Conservation (phyloP, 1,284 basidiomycete genomes). For the Trametes sp. region DNA sequence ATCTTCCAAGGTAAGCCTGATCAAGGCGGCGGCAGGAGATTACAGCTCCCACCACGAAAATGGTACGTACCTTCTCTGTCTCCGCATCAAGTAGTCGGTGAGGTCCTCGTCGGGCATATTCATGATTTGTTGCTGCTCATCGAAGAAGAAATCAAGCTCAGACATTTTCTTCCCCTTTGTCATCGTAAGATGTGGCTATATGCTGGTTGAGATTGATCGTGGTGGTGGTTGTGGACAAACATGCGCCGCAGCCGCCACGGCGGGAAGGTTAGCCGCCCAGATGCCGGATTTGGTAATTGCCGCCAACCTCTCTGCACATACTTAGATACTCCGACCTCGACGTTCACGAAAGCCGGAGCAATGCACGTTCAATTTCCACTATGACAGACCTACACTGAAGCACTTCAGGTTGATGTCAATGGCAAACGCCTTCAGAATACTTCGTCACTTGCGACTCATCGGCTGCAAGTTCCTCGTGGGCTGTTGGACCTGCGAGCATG, state of each 20-base stretch:
- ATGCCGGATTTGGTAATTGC: background rate
- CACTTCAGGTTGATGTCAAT: too few relatives aligned
- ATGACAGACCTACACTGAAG: too few relatives aligned
- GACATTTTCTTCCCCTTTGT: conserved; percentile 1
- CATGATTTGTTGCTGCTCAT: conserved; percentile 61
- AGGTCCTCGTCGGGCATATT: conserved; percentile 57
- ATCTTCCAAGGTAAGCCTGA: background rate
- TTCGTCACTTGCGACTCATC: too few relatives aligned
- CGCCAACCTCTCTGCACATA: background rate
- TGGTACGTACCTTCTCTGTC: conserved; percentile 27
- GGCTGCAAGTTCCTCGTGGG: too few relatives aligned
- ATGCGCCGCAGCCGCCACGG: background rate
- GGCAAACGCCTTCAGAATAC: too few relatives aligned
- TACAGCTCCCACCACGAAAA: too few relatives aligned
- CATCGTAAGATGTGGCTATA: background rate
- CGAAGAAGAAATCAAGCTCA: conserved; percentile 53
- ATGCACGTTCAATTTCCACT: too few relatives aligned
- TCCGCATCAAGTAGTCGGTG: conserved; percentile 42
- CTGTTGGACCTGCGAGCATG: too few relatives aligned
- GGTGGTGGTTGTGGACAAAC: conserved; percentile 13
- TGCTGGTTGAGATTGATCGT: background rate
- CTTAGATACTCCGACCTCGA: too few relatives aligned
- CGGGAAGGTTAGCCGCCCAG: background rate
- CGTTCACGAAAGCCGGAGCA: background rate
- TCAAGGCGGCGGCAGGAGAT: too few relatives aligned